Base-by-base conservation (phyloP, 164 flowering plant genomes). In the Brasenia schreberi region DNA sequence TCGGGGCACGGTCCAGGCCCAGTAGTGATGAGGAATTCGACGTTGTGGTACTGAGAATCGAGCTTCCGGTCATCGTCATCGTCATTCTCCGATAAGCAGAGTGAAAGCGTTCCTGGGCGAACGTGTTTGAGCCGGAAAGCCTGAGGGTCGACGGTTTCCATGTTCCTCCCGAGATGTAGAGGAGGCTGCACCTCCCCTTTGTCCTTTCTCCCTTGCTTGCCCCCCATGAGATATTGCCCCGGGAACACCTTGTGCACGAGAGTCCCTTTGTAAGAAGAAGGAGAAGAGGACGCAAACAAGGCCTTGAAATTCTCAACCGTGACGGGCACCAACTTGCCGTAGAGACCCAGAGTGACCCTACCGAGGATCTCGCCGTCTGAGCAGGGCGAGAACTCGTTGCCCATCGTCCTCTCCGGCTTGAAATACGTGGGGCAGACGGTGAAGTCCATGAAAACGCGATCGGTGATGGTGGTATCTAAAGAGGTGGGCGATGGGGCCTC, bases 1-100 rank as follows among this genome's bases (percentile, higher is more conserved):
- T 87, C 79, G 5, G 97, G 97, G 70, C 88, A 82, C 0, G 97
- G 97, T 18, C 92, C 97, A 3, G 98, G 98, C 5, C 98, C 98
- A 3, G 98, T 90, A 1, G 98, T 94, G 63, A 94, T 84, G 80
- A 94, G 77, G 83, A 94, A 94, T 85, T 94, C 97, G 3, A 90
- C 98, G 74, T 90, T 94, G 60, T 87, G 81, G 58, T 94, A 94
- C 59, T 80, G 60, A 0, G 92, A 87, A 53, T 88, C 85, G 7
- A 94, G 78, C 82, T 84, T 94, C 14, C 85, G 67, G 1, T 80
- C 80, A 5, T 85, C 95, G 18, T 89, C 96, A 71, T 94, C 98
- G 66, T 94, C 98, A 72, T 90, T 94, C 82, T 87, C 96, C 5
- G 90, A 80, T 74, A 94, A 77, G 68, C 91, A 85, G 59, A 94